These are phyloP conservation scores for Epichloe uncinata DNA, from an alignment of 2,329 filamentous ascomycete species.

Conservation along the genomic window DNA sequence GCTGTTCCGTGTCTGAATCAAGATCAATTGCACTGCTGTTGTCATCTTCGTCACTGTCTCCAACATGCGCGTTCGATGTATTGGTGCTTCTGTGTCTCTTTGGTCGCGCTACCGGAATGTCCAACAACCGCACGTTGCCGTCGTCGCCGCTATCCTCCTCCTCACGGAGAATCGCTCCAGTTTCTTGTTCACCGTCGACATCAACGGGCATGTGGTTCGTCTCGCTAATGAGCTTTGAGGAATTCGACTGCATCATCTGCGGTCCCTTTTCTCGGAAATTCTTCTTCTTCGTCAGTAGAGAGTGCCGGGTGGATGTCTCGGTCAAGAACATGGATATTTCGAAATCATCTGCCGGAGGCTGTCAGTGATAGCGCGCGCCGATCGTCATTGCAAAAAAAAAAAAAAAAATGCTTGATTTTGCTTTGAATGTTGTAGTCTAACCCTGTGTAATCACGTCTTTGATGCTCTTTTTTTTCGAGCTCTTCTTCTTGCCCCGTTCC, in stretches of 20 bases:
- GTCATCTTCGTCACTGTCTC: slow-evolving; percentile 18
- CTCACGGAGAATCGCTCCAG: slow-evolving; percentile 23
- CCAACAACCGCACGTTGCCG: slow-evolving; percentile 15
- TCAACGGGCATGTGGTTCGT: slow-evolving; percentile 42
- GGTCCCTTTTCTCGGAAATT: slow-evolving; percentile 49
- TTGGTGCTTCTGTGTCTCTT: slow-evolving; percentile 17
- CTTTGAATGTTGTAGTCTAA: slow-evolving; percentile 19
- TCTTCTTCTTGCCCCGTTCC: slow-evolving; percentile 44
- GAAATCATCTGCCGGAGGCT: slow-evolving; percentile 59
- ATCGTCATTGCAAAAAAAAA: not conserved
- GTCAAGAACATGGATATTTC: slow-evolving; percentile 91
- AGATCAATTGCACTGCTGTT: slow-evolving; percentile 23
- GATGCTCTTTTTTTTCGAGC: slow-evolving; percentile 63
- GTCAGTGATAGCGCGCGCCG: not conserved
- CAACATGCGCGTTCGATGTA: slow-evolving; percentile 17
- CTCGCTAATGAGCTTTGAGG: slow-evolving; percentile 45
- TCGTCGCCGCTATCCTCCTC: slow-evolving; percentile 40
- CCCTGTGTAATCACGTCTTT: slow-evolving; percentile 81
- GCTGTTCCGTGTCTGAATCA: slow-evolving; percentile 26
- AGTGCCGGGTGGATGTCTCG: slow-evolving; percentile 72
- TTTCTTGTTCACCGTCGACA: slow-evolving; percentile 13
- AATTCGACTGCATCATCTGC: slow-evolving; percentile 45
- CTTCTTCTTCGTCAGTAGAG: slow-evolving; percentile 76
- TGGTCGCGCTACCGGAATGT: slow-evolving; percentile 20
- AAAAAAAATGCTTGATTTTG: not conserved